These are phyloP conservation scores for Pedinophyceae sp. DNA, from an alignment of 139 green algal species.

Conservation along the genomic window DNA sequence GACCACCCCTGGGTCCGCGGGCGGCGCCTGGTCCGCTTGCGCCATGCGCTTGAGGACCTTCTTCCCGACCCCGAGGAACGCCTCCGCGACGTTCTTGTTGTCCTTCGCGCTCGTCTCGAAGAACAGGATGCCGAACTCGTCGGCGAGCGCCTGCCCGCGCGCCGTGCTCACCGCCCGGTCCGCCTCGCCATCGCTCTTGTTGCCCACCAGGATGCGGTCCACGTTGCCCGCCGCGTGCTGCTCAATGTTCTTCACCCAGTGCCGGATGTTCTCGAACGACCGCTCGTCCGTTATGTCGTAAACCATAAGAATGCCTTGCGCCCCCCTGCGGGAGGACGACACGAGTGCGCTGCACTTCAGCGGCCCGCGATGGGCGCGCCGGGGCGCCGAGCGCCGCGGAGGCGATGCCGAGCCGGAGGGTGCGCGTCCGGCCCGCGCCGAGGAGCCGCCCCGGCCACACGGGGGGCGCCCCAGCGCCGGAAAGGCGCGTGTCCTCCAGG, in stretches of 20 bases:
- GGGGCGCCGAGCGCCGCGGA: too few relatives aligned
- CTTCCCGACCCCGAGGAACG: conserved; percentile 99
- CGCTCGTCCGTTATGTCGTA: conserved; percentile 99
- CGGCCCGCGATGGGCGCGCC: too few relatives aligned
- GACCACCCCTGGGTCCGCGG: too few relatives aligned
- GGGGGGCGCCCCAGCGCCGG: too few relatives aligned
- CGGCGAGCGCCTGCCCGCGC: conserved; percentile 74
- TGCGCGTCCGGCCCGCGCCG: too few relatives aligned
- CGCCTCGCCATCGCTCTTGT: conserved; percentile 90
- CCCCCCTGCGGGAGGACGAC: too few relatives aligned
- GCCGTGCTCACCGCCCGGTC: conserved; percentile 59
- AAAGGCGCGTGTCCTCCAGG: too few relatives aligned
- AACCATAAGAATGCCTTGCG: conserved; percentile 97
- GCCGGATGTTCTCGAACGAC: conserved; percentile 98
- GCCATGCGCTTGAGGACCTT: conserved; percentile 87
- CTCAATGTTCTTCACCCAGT: conserved; percentile 99
- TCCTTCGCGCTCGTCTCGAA: conserved; percentile 97
- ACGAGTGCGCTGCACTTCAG: too few relatives aligned
- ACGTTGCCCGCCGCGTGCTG: conserved; percentile 98
- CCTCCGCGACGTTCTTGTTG: conserved; percentile 95
- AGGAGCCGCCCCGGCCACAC: too few relatives aligned
- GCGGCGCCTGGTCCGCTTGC: conserved; percentile 49
- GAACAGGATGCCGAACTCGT: conserved; percentile 98
- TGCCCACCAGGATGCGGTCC: conserved; percentile 98
- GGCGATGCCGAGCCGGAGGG: too few relatives aligned